phyloP scores from a whole-genome alignment of 495 filamentous ascomycete species.

The Penicillium subrubescens region DNA sequence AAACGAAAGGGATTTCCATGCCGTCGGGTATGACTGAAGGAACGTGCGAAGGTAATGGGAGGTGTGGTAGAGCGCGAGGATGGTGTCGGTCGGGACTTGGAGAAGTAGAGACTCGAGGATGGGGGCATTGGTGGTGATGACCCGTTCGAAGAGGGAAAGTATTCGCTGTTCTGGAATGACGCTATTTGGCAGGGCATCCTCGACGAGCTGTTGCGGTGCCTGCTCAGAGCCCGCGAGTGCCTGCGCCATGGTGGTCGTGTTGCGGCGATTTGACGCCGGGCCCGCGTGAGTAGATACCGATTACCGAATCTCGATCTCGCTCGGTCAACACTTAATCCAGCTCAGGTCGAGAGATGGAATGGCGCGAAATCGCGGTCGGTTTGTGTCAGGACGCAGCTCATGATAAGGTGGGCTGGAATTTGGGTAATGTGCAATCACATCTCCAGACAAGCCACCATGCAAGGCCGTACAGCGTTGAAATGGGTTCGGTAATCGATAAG shows the following conservation, averaged over 20 bases:
- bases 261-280: slow-evolving; percentile 13
- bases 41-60: slow-evolving; percentile 56
- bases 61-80: slow-evolving; percentile 61
- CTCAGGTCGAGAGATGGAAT: slow-evolving; percentile 17
- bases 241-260: slow-evolving; percentile 20
- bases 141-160: slow-evolving; percentile 52
- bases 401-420: slow-evolving; percentile 35
- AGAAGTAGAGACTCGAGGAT: slow-evolving; percentile 59
- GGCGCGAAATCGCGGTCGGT: slow-evolving; percentile 41
- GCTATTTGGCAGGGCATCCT: slow-evolving; percentile 32
- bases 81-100: slow-evolving; percentile 57
- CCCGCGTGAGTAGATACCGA: slow-evolving; percentile 15
- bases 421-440: slow-evolving; percentile 27
- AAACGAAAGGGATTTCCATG: slow-evolving; percentile 64
- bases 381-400: slow-evolving; percentile 37
- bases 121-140: slow-evolving; percentile 57
- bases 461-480: slow-evolving; percentile 36
- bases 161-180: slow-evolving; percentile 31
- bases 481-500: slow-evolving; percentile 23
- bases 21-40: slow-evolving; percentile 57
- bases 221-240: slow-evolving; percentile 12
- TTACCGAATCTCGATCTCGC: slow-evolving; percentile 1
- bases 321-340: neutral
- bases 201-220: slow-evolving; percentile 27
- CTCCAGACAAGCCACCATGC: slow-evolving; percentile 37